Evolutionary conservation across 2,329 filamentous ascomycete genomes (phyloP).

Genomic region (Madurella mycetomatis): DNA sequence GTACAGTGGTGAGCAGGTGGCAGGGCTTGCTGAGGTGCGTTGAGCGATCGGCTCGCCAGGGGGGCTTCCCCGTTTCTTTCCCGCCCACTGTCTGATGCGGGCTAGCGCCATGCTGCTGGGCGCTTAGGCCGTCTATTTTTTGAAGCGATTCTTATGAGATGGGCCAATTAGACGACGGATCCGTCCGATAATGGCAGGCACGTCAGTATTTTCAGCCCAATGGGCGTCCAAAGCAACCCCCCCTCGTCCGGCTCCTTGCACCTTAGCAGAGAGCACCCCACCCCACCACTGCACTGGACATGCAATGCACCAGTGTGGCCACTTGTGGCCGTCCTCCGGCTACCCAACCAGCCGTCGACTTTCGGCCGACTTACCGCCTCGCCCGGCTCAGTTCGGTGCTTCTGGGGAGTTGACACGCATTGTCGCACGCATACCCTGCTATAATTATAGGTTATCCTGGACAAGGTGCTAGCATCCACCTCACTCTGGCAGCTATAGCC

Average conservation of each 20-base stretch:
- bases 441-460: constrained; percentile 27
- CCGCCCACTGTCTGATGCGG: constrained; percentile 16
- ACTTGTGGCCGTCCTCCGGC: constrained; percentile 13
- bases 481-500: constrained; percentile 2
- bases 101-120: constrained; percentile 20
- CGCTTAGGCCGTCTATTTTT: constrained; percentile 27
- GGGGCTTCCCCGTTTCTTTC: constrained; percentile 7
- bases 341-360: constrained; percentile 32
- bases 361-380: constrained; percentile 28
- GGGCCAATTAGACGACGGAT: constrained; percentile 28
- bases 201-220: constrained; percentile 31
- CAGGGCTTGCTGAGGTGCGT: background rate
- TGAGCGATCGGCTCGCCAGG: constrained; percentile 10
- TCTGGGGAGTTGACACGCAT: constrained; percentile 2
- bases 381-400: constrained; percentile 12
- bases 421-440: constrained; percentile 22
- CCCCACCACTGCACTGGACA: constrained; percentile 10
- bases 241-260: constrained; percentile 15
- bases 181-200: constrained; percentile 26
- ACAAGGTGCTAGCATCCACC: constrained; percentile 13
- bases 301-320: constrained; percentile 18
- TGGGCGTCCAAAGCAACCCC: constrained; percentile 20
- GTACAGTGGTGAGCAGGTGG: background rate
- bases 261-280: constrained; percentile 2
- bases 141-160: constrained; percentile 9